phyloP scores from a whole-genome alignment of 108 stramenopile genomes.

The Thalassiosira profunda region DNA sequence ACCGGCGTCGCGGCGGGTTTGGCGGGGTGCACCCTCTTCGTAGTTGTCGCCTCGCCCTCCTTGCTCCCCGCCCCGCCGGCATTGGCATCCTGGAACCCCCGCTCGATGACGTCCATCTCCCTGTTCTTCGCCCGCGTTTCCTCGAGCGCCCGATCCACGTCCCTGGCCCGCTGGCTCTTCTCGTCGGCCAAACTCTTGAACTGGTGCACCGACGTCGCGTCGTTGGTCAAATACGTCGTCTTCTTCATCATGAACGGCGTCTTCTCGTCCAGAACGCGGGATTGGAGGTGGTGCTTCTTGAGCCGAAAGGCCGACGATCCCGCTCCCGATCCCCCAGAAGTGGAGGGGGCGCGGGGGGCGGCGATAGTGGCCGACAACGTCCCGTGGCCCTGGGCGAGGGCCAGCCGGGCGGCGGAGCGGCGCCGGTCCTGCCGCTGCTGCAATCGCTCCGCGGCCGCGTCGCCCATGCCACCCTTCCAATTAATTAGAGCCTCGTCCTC shows the following conservation, averaged over 20 bases:
- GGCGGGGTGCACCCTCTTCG: slow-evolving; percentile 56
- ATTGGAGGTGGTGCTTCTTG: slow-evolving; percentile 67
- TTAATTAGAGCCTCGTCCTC: slow-evolving; percentile 79
- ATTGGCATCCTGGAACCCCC: slow-evolving; percentile 45
- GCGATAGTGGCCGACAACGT: slow-evolving; percentile 19
- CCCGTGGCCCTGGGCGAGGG: slow-evolving; percentile 55
- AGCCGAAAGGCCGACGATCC: no score
- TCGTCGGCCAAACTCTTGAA: slow-evolving; percentile 86
- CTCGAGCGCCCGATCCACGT: slow-evolving; percentile 40
- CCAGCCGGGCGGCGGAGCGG: slow-evolving; percentile 73
- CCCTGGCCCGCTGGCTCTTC: slow-evolving; percentile 47
- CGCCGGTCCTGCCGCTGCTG: slow-evolving; percentile 64
- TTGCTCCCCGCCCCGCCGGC: not conserved
- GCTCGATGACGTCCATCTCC: slow-evolving; percentile 46
- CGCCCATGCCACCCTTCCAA: slow-evolving; percentile 82
- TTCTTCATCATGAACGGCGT: slow-evolving; percentile 87
- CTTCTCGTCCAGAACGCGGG: slow-evolving; percentile 81
- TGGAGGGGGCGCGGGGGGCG: not conserved
- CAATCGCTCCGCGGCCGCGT: slow-evolving; percentile 74
- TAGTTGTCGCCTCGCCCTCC: no score
- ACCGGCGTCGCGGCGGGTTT: slow-evolving; percentile 68
- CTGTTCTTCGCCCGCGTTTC: slow-evolving; percentile 29
- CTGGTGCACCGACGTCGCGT: slow-evolving; percentile 81
- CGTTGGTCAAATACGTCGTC: slow-evolving; percentile 90
- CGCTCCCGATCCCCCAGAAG: not conserved